These are phyloP conservation scores for Komagataella pastoris DNA, from an alignment of 805 yeast genomes.

Conservation along the genomic window DNA sequence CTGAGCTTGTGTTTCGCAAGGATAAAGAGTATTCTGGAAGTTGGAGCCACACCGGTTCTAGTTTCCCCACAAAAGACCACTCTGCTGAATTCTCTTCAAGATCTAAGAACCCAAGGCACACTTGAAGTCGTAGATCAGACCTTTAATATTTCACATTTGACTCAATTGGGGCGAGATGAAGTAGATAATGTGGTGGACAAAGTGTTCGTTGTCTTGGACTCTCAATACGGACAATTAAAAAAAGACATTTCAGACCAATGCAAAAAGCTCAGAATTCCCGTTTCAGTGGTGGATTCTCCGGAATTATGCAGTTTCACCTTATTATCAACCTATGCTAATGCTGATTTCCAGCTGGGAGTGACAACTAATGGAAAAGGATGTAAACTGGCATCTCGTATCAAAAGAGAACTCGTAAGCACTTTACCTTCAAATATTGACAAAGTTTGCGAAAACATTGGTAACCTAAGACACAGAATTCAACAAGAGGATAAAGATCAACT, in stretches of 20 bases:
- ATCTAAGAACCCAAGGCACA: conserved; percentile 12
- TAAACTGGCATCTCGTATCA: conserved; percentile 67
- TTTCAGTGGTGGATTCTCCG: conserved; percentile 67
- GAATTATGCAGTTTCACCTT: conserved; percentile 64
- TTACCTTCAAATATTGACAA: conserved; percentile 62
- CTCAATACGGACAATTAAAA: conserved; percentile 15
- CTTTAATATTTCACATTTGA: conserved; percentile 18
- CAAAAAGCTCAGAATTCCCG: conserved; percentile 55
- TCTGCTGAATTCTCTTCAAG: conserved; percentile 15
- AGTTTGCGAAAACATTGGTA: conserved; percentile 58
- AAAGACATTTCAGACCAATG: conserved; percentile 36
- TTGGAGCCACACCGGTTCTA: conserved; percentile 46
- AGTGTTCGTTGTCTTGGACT: conserved; percentile 46
- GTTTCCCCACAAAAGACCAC: conserved; percentile 17
- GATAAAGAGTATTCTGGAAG: conserved; percentile 29
- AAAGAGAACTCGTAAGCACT: conserved; percentile 51
- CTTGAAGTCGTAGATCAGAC: background rate
- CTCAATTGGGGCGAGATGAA: conserved; percentile 43
- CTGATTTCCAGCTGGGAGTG: conserved; percentile 70
- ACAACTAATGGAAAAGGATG: conserved; percentile 88
- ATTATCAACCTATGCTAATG: conserved; percentile 56
- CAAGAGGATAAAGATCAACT: conserved; percentile 29
- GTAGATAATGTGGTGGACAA: conserved; percentile 60
- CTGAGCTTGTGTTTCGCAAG: conserved; percentile 29
- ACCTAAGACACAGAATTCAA: conserved; percentile 41